phyloP scores from a whole-genome alignment of 768 basidiomycete genomes.

The Serendipita sp. region DNA sequence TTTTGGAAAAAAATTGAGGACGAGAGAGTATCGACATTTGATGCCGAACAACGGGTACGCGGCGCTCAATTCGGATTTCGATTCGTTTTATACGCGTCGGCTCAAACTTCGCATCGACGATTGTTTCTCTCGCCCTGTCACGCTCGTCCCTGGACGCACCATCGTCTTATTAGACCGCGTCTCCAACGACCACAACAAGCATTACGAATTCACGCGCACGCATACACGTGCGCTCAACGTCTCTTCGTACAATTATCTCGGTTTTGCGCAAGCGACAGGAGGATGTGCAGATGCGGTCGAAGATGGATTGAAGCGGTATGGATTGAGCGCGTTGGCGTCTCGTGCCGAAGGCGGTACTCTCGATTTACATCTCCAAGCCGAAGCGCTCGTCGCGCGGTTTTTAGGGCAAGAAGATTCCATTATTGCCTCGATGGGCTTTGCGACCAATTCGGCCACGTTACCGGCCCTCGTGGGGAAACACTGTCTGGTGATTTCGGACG shows the following conservation, averaged over 20 bases:
- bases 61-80: constrained; percentile 92
- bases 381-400: constrained; percentile 80
- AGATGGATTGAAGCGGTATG: constrained; percentile 64
- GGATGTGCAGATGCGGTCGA: constrained; percentile 93
- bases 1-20: constrained; percentile 67
- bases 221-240: constrained; percentile 86
- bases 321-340: constrained; percentile 57
- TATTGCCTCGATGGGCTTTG: constrained; percentile 92
- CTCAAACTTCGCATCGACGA: constrained; percentile 90
- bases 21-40: constrained; percentile 60
- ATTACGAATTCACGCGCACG: constrained; percentile 59
- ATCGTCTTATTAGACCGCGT: constrained; percentile 72
- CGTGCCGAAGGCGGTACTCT: constrained; percentile 74
- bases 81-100: constrained; percentile 96
- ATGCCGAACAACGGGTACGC: constrained; percentile 87
- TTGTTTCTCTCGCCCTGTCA: constrained; percentile 83
- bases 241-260: constrained; percentile 97
- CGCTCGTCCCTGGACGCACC: constrained; percentile 90
- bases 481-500: constrained; percentile 89
- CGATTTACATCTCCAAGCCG: constrained; percentile 66
- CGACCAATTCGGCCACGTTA: constrained; percentile 85
- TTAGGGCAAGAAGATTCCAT: constrained; percentile 80
- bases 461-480: constrained; percentile 85
- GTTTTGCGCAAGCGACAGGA: constrained; percentile 86
- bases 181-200: constrained; percentile 62